These are phyloP conservation scores for Exophiala alcalophila DNA, from an alignment of 2,329 filamentous ascomycete species.

Conservation along the genomic window DNA sequence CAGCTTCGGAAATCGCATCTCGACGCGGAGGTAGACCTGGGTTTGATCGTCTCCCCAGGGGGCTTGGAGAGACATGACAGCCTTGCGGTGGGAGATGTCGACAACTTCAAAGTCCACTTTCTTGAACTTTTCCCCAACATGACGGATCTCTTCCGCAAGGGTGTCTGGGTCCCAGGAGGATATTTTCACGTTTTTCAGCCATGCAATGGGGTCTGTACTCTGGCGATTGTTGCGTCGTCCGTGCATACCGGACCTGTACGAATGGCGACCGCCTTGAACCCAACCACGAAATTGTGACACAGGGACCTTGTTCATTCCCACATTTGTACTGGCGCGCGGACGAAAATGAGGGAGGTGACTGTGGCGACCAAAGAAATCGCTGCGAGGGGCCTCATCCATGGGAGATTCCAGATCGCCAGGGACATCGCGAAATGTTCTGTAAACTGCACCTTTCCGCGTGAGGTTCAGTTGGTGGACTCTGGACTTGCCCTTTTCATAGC, in stretches of 20 bases:
- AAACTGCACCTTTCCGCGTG: constrained; percentile 78
- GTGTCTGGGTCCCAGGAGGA: constrained; percentile 53
- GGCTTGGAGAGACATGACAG: constrained; percentile 57
- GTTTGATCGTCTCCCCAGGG: constrained; percentile 56
- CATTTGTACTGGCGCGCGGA: constrained; percentile 37
- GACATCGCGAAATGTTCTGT: constrained; percentile 78
- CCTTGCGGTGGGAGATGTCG: constrained; percentile 53
- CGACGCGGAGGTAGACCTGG: constrained; percentile 55
- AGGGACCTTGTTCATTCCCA: constrained; percentile 51
- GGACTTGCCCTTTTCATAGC: constrained; percentile 66
- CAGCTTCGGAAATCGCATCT: constrained; percentile 56
- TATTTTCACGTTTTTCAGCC: constrained; percentile 65
- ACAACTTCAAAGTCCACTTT: constrained; percentile 60
- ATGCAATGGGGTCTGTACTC: constrained; percentile 58
- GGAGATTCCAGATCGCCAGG: constrained; percentile 53
- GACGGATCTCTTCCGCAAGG: constrained; percentile 59
- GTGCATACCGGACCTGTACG: constrained; percentile 48
- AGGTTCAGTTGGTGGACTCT: constrained; percentile 65
- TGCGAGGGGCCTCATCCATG: constrained; percentile 21
- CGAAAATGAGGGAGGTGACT: constrained; percentile 21
- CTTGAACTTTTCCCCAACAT: constrained; percentile 59
- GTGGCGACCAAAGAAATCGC: constrained; percentile 28
- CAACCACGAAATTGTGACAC: constrained; percentile 47
- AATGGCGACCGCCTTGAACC: constrained; percentile 47
- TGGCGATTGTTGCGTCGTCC: constrained; percentile 47